phyloP scores from a whole-genome alignment of 345 rosid species.

The Hibiscus syriacus region DNA sequence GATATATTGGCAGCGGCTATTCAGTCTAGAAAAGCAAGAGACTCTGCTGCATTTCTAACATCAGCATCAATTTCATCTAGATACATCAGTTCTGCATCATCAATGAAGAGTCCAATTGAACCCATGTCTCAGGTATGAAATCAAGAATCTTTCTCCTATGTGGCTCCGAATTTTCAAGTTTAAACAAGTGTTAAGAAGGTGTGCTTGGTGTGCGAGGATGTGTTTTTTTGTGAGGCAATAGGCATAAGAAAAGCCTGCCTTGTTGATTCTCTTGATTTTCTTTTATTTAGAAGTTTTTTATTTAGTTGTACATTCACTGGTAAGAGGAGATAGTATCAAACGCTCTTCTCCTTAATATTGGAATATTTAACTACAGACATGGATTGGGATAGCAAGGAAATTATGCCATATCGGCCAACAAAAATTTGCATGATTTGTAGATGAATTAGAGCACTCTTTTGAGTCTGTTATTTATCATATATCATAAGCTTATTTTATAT shows the following conservation, averaged over 20 bases:
- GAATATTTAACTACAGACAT: neutral
- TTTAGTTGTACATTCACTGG: neutral
- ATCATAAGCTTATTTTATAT: neutral
- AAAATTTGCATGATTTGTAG: neutral
- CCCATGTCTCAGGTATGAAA: constrained; percentile 35
- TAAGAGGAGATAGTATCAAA: neutral
- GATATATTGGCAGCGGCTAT: constrained; percentile 14
- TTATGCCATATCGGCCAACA: neutral
- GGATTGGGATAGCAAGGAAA: neutral
- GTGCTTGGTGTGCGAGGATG: neutral
- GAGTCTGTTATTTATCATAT: neutral
- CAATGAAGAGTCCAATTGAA: constrained; percentile 5
- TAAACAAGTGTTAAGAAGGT: neutral
- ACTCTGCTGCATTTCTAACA: constrained; percentile 16
- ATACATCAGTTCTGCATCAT: constrained; percentile 19
- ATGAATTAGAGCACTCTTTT: neutral
- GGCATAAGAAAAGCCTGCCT: neutral
- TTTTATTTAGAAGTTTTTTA: neutral
- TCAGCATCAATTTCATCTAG: constrained; percentile 20
- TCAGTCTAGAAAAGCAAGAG: constrained; percentile 19
- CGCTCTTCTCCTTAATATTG: neutral
- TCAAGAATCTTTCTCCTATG: neutral
- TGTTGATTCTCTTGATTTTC: neutral
- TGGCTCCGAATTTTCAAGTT: neutral
- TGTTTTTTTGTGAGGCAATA: neutral